These are phyloP conservation scores for Skeletonema menzelii DNA, from an alignment of 108 stramenopile genomes.

Conservation along the genomic window DNA sequence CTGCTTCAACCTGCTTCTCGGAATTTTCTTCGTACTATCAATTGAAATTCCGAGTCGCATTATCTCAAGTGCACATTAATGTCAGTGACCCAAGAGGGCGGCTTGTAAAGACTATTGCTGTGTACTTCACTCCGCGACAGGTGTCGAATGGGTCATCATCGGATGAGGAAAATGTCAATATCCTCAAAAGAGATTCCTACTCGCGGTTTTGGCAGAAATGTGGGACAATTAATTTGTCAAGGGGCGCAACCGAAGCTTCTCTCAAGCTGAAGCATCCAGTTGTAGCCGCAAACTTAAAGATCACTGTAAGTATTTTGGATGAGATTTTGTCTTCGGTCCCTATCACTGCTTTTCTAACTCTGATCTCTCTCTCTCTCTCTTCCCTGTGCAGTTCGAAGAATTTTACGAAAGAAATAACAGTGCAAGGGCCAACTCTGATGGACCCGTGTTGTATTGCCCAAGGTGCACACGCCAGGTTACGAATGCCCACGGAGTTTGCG, in stretches of 20 bases:
- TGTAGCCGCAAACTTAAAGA: conserved; percentile 76
- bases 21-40: conserved; percentile 64
- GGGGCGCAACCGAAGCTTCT: conserved; percentile 57
- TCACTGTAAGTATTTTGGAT: conserved; percentile 20
- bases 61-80: conserved; percentile 66
- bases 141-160: neutral
- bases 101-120: conserved; percentile 67
- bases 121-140: conserved; percentile 2
- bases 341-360: neutral
- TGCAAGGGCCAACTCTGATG: conserved; percentile 54
- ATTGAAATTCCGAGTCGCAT: conserved; percentile 66
- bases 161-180: conserved; percentile 30
- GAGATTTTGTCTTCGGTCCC: neutral
- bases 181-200: conserved; percentile 62
- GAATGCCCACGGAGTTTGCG: conserved; percentile 95
- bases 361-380: neutral
- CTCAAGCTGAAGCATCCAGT: conserved; percentile 57
- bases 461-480: conserved; percentile 91
- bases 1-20: conserved; percentile 47
- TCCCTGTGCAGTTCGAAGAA: conserved; percentile 54
- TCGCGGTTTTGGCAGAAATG: conserved; percentile 68
- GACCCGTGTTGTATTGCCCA: conserved; percentile 80
- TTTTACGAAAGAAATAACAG: conserved; percentile 78
- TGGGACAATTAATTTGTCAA: conserved; percentile 58
- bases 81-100: conserved; percentile 76